Base-by-base conservation (phyloP, 2,329 filamentous ascomycete species). In the Intubia oerlemansii region DNA sequence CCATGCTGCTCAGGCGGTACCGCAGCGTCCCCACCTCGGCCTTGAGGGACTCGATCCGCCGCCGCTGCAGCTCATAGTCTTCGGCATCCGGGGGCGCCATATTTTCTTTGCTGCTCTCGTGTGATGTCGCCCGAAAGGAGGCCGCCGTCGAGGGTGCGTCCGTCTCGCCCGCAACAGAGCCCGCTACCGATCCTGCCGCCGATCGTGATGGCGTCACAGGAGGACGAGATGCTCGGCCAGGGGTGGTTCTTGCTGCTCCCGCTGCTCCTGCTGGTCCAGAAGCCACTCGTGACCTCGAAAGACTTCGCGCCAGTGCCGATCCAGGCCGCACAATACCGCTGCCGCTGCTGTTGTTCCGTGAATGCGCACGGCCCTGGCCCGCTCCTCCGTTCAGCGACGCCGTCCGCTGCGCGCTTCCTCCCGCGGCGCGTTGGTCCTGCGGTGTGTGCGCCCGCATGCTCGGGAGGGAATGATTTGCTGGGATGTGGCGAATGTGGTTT, bases 11-110 rank as follows among this genome's bases (percentile, higher is more conserved):
- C 38, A 92, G 62, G 33, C 85, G 80, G 52, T 93, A 98, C 36
- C 73, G 74, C 28, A 93, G 56, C 0, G 81, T 79, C 36, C 84
- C 88, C 24, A 95, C 59, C 49, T 93, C 81, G 2, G 85, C 80
- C 44, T 85, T 84, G 16, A 95, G 60, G 38, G 84, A 75, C 43
- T 95, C 84, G 34, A 62, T 65, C 20, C 55, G 54, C 31, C 53
- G 59, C 27, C 58, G 55, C 43, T 63, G 65, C 25, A 54, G 57
- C 42, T 70, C 65, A 42, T 67, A 66, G 31, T 62, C 56, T 33
- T 66, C 59, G n/a, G 57, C 57, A 33, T 68, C 65, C 1, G 60
- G 53, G 0, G 66, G 65, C 18, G 62, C 59, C 39, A 62, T 53
- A 42, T 69, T 70, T 42, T 65, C 66, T 42, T 65, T 69, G 35